phyloP scores from a whole-genome alignment of 768 basidiomycete species.

The Leucosporidium yakuticum region DNA sequence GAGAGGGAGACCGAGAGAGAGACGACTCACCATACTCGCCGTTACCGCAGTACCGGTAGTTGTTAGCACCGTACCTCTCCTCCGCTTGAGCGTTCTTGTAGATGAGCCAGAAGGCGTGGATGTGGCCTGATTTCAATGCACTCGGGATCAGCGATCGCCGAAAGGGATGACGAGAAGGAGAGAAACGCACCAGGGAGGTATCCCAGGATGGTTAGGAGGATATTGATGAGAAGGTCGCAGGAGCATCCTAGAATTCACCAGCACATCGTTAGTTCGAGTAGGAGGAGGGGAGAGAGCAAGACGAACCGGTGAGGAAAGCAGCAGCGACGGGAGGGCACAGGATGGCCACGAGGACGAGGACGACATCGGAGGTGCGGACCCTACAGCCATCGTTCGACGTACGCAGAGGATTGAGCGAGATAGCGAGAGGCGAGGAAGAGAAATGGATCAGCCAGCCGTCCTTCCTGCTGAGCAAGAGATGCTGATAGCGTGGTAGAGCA shows the following conservation, averaged over 20 bases:
- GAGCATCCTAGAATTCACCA: too few species aligned
- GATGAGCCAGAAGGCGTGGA: slow-evolving; percentile 49
- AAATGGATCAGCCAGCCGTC: too few species aligned
- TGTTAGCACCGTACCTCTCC: slow-evolving; percentile 60
- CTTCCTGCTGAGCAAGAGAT: too few species aligned
- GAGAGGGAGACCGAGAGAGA: too few species aligned
- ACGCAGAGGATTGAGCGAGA: too few species aligned
- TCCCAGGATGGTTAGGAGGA: slow-evolving; percentile 51
- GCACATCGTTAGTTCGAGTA: too few species aligned
- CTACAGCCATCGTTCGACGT: too few species aligned
- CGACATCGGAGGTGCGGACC: slow-evolving; percentile 2
- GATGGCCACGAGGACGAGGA: slow-evolving; percentile 27
- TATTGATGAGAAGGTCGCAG: slow-evolving; percentile 2
- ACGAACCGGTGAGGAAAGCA: slow-evolving; percentile 68
- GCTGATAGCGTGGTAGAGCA: too few species aligned
- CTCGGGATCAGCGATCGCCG: slow-evolving; percentile 1
- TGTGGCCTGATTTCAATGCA: slow-evolving; percentile 6
- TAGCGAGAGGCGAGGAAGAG: too few species aligned
- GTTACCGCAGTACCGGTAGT: slow-evolving; percentile 48
- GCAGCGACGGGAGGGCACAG: slow-evolving; percentile 57
- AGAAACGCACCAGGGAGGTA: slow-evolving; percentile 52
- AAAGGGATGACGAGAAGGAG: background rate
- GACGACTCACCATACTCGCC: slow-evolving; percentile 1
- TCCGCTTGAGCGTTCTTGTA: slow-evolving; percentile 79
- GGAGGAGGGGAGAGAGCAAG: slow-evolving; percentile 48